Base-by-base conservation (phyloP, 2,329 filamentous ascomycete genomes). In the Epichloe sp. region DNA sequence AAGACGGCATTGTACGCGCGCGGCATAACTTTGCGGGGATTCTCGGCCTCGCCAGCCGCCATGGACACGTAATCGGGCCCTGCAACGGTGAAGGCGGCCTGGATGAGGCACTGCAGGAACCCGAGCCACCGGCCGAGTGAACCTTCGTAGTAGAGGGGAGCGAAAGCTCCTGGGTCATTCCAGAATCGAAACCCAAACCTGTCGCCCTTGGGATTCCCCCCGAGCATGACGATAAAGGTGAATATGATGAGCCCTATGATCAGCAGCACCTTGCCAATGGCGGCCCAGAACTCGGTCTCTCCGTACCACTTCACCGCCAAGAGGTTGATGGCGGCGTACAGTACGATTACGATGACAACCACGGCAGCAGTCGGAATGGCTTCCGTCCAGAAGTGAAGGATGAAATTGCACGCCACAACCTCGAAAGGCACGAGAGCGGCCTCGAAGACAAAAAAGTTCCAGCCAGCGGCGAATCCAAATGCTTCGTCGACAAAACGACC, bases 151-250 rank as follows among this genome's bases (percentile, higher is more conserved):
- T 85, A 82, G 46, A 83, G 74, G 54, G 82, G 76, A 3, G 77
- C 76, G 62, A 91, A 90, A 0, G 86, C 73, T 1, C 86, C 86
- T 0, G 86, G 86, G 0, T 78, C 69, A 3, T 75, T 71, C 79
- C 80, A 85, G 63, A 77, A 80, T 0, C 65, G 75, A 62, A 91
- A 91, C 1, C 86, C 86, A 55, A 86, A 86, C 0, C 78, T 71
- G 57, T 90, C 84, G 38, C 78, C 72, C 1, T 80, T 63, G 0
- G 88, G 88, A 57, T 91, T 93, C 88, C 7, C 88, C 88, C 88
- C 88, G 1, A 93, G 69, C 83, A 93, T 91, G 56, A 82, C 80
- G 56, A 94, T 75, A 60, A 95, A 88, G 2, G 88, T 91, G 68
- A 87, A 90, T 55, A 80, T 59, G 57, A 90, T 76, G 48, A 91